These are phyloP conservation scores for Apiotrichum mycotoxinovorans DNA, from an alignment of 1,284 basidiomycete species.

Conservation along the genomic window DNA sequence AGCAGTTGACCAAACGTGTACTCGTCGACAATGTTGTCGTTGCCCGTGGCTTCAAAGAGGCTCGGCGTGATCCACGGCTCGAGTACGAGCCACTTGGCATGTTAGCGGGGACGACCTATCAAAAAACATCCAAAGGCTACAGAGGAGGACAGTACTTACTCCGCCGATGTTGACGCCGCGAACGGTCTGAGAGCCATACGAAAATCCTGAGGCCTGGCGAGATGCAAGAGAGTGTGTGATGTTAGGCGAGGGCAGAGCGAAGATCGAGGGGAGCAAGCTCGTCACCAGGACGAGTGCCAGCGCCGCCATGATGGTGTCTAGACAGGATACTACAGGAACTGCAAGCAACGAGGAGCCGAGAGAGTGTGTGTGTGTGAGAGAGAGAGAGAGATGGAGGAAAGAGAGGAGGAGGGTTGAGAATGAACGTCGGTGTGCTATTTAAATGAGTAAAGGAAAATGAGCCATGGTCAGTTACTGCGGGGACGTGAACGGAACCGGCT, in stretches of 20 bases:
- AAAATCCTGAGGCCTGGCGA: neutral
- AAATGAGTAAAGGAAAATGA: too few relatives aligned
- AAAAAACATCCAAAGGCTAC: neutral
- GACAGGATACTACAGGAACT: too few relatives aligned
- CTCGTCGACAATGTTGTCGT: constrained; percentile 68
- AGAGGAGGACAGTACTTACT: constrained; percentile 25
- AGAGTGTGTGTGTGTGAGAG: too few relatives aligned
- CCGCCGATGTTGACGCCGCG: constrained; percentile 50
- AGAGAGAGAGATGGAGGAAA: too few relatives aligned
- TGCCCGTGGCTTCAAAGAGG: constrained; percentile 75
- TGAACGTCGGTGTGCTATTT: too few relatives aligned
- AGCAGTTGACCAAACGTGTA: constrained; percentile 63
- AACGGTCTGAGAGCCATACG: constrained; percentile 45
- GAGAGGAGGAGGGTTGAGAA: too few relatives aligned
- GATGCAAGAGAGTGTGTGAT: too few relatives aligned
- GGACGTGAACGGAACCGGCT: too few relatives aligned
- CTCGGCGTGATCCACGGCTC: constrained; percentile 60
- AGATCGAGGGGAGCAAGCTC: neutral
- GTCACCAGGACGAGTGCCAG: neutral
- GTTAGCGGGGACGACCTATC: neutral
- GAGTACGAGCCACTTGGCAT: constrained; percentile 35
- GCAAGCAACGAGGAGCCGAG: too few relatives aligned
- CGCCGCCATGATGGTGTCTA: neutral
- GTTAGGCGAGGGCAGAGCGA: neutral
- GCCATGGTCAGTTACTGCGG: too few relatives aligned